These are phyloP conservation scores for Phytophthora uliginosa DNA, from an alignment of 352 stramenopile species.

Conservation along the genomic window DNA sequence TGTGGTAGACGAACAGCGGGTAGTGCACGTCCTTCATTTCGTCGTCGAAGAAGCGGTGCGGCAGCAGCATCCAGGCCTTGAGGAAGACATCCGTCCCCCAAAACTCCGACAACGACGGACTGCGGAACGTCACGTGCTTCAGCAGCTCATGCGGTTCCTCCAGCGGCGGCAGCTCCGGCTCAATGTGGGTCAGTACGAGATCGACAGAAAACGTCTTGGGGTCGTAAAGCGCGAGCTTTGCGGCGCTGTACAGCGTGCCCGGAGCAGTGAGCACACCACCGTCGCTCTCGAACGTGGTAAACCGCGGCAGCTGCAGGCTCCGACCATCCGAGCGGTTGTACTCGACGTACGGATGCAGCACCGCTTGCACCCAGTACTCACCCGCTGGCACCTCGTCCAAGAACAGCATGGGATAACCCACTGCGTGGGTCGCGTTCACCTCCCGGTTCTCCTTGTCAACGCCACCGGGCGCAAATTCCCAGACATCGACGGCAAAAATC, in stretches of 20 bases:
- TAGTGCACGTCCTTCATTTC: conserved; percentile 65
- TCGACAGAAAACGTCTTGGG: conserved; percentile 42
- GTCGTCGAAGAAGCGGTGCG: conserved; percentile 71
- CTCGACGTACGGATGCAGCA: conserved; percentile 68
- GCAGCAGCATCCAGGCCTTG: conserved; percentile 79
- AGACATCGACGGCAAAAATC: conserved; percentile 73
- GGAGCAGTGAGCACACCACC: conserved; percentile 63
- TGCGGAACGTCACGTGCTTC: conserved; percentile 77
- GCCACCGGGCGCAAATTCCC: conserved; percentile 44
- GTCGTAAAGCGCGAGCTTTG: conserved; percentile 59
- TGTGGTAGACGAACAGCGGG: conserved; percentile 82
- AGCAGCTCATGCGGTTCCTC: conserved; percentile 63
- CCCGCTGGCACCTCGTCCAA: conserved; percentile 53
- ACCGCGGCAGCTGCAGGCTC: conserved; percentile 55
- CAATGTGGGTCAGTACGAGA: conserved; percentile 63
- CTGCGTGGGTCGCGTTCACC: conserved; percentile 51
- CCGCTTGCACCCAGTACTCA: conserved; percentile 75
- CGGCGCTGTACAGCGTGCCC: conserved; percentile 66
- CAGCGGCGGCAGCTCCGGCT: conserved; percentile 43
- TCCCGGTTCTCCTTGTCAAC: conserved; percentile 42
- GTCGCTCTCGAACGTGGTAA: conserved; percentile 69
- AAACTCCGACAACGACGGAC: conserved; percentile 65
- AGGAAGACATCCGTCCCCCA: conserved; percentile 78
- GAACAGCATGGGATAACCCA: conserved; percentile 58
- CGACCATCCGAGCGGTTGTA: conserved; percentile 72